phyloP scores from a whole-genome alignment of 768 basidiomycete genomes.

The Lenzites betulinus region DNA sequence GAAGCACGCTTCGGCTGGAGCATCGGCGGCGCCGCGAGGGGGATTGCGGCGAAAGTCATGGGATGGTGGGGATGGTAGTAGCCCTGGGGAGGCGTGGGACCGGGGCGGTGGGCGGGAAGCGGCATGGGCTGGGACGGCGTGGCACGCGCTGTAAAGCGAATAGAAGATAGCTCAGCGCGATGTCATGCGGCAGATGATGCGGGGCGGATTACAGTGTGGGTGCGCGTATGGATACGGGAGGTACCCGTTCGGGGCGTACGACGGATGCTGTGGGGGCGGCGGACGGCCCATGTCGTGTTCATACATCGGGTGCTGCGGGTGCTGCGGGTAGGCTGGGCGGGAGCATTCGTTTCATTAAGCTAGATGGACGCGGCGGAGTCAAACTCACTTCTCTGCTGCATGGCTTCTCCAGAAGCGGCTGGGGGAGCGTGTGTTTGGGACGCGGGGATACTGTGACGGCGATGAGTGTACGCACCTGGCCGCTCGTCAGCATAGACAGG shows the following conservation, averaged over 20 bases:
- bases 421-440: conserved; percentile 1
- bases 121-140: conserved; percentile 38
- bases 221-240: conserved; percentile 18
- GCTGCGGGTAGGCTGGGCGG: conserved; percentile 3
- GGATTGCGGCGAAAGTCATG: conserved; percentile 14
- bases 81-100: conserved; percentile 14
- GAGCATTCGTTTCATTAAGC: conserved; percentile 1
- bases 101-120: conserved; percentile 24
- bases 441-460: conserved; percentile 7
- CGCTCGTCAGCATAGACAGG: conserved; percentile 61
- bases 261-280: conserved; percentile 13
- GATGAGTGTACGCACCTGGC: conserved; percentile 43
- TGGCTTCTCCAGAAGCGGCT: conserved; percentile 8
- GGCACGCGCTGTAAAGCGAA: conserved; percentile 59
- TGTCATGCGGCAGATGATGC: conserved; percentile 48
- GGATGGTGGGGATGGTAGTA: conserved; percentile 9
- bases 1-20: conserved; percentile 36
- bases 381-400: conserved; percentile 16
- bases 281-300: conserved; percentile 19
- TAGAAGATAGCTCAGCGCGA: conserved; percentile 52
- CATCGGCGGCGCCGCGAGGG: conserved; percentile 10
- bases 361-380: not conserved
- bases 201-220: conserved; percentile 24
- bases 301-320: conserved; percentile 19
- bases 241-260: conserved; percentile 23